Percentiles rank a stretch among this genome's conserved stretches.
phyloP scores from a whole-genome alignment of 1,139 yeast species.

The Candida sojae region DNA sequence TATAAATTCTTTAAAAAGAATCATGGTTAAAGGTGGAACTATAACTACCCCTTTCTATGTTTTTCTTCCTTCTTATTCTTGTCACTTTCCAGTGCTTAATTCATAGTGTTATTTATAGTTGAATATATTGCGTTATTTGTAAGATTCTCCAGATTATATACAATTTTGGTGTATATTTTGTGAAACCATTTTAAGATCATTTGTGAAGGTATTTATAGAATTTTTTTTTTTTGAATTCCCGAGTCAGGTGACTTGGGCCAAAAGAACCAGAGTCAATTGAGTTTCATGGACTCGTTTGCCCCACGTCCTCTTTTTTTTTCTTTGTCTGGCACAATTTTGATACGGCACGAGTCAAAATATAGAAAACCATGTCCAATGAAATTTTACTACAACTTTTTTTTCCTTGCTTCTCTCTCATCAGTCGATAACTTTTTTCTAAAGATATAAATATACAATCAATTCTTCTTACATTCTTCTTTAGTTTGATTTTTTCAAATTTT shows the following conservation, averaged over 20 bases:
- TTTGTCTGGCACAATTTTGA: no score
- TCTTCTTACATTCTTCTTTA: background rate
- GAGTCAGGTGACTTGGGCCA: background rate
- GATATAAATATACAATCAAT: background rate
- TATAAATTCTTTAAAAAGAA: no score
- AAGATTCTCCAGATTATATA: background rate
- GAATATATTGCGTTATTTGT: background rate
- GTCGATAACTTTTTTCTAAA: background rate
- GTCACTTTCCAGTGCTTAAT: background rate
- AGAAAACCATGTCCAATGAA: background rate
- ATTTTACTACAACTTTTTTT: conserved; percentile 1
- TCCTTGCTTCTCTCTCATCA: background rate
- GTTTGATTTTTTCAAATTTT: background rate
- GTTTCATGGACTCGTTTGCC: background rate
- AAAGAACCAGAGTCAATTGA: background rate
- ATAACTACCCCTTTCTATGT: background rate
- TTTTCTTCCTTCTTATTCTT: background rate
- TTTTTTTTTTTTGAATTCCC: background rate
- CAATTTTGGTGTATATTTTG: background rate
- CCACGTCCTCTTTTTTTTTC: no score
- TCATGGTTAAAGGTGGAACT: background rate
- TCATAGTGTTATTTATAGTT: background rate
- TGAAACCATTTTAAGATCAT: background rate
- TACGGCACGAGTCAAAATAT: conserved; percentile 1
- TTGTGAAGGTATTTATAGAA: background rate